A percentile compares a stretch with the other conserved stretches of the same genome.
Conservation (phyloP, 805 yeast genomes). For the Candida sonorensis region DNA sequence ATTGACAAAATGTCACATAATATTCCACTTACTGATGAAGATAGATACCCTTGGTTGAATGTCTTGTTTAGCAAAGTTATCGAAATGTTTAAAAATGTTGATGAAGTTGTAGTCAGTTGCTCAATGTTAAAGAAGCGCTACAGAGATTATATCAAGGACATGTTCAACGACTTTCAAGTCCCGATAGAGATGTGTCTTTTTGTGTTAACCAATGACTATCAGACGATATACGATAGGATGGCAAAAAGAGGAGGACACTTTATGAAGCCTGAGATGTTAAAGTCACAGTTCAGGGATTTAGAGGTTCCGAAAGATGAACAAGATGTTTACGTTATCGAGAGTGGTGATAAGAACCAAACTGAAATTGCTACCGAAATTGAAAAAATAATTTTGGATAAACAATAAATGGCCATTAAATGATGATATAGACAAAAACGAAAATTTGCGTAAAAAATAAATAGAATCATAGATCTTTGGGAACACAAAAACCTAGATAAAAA, state of each 20-base stretch:
- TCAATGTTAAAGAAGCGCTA: constrained; percentile 76
- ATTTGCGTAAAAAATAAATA: no score
- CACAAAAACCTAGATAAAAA: no score
- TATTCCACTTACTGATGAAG: constrained; percentile 79
- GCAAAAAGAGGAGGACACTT: constrained; percentile 64
- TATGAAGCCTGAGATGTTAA: constrained; percentile 83
- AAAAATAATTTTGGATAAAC: constrained; percentile 1
- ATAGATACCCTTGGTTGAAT: constrained; percentile 86
- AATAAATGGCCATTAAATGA: neutral
- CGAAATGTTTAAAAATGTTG: constrained; percentile 25
- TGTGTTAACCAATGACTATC: constrained; percentile 58
- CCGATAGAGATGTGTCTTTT: no score
- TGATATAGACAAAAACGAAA: no score
- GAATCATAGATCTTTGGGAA: no score
- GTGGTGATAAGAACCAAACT: constrained; percentile 14
- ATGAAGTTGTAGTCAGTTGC: constrained; percentile 60
- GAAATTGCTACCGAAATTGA: constrained; percentile 9
- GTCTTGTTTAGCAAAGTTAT: constrained; percentile 39
- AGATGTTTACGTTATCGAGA: constrained; percentile 11
- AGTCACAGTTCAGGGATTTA: constrained; percentile 68
- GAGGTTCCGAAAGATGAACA: constrained; percentile 49
- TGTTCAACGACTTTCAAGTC: constrained; percentile 22
- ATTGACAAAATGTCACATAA: constrained; percentile 79
- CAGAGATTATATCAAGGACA: constrained; percentile 50
- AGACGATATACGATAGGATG: constrained; percentile 57